A percentile compares a stretch with the other conserved stretches of the same genome.
These are phyloP conservation scores for Suhomyces sp. DNA, from an alignment of 805 yeast genomes.

Conservation along the genomic window DNA sequence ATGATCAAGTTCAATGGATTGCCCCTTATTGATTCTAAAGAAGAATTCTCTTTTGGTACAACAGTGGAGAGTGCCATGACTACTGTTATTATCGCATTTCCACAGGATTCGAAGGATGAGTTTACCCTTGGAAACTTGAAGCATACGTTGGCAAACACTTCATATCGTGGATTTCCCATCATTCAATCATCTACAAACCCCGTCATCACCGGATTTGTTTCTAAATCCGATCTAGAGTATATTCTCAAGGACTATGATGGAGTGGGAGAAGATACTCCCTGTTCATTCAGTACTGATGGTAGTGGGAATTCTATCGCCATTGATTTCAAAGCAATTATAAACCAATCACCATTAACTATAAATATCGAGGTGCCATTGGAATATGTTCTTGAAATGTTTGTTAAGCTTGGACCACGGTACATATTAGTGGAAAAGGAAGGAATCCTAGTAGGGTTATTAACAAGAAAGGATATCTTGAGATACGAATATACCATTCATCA, in stretches of 20 bases:
- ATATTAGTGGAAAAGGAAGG: constrained; percentile 68
- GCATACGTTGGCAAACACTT: constrained; percentile 29
- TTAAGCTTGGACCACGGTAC: constrained; percentile 75
- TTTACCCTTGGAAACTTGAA: constrained; percentile 35
- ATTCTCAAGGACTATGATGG: constrained; percentile 22
- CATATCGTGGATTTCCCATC: constrained; percentile 54
- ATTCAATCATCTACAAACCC: constrained; percentile 40
- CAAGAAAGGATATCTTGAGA: constrained; percentile 78
- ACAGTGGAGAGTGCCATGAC: constrained; percentile 66
- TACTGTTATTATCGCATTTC: constrained; percentile 34
- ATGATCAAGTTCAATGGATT: constrained; percentile 87
- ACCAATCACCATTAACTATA: constrained; percentile 63
- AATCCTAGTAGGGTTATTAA: constrained; percentile 66
- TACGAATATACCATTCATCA: constrained; percentile 49
- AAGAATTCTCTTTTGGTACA: constrained; percentile 53
- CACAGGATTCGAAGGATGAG: constrained; percentile 26
- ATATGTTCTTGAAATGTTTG: constrained; percentile 64
- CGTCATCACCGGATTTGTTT: constrained; percentile 46
- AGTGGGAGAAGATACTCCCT: constrained; percentile 14
- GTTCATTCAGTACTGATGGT: constrained; percentile 15
- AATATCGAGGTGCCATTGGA: constrained; percentile 55
- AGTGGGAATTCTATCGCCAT: constrained; percentile 9
- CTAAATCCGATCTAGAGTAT: constrained; percentile 40
- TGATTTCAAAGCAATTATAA: constrained; percentile 36
- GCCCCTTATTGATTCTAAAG: constrained; percentile 75